Conservation (phyloP, 169 alveolate genomes). For the Plasmodium inui region DNA sequence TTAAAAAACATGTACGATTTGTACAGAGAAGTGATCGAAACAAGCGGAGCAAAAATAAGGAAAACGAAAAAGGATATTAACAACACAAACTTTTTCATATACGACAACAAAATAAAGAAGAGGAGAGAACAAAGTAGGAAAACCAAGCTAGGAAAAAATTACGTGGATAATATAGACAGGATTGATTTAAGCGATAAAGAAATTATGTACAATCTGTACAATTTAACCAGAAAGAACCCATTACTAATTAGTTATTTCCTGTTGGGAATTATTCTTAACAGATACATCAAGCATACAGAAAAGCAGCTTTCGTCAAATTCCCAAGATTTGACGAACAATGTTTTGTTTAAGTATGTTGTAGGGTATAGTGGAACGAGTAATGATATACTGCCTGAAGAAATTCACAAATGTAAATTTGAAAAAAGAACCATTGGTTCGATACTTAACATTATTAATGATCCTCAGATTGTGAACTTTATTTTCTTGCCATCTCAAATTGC, state of each 20-base stretch:
- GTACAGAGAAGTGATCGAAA: conserved; percentile 71
- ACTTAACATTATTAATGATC: conserved; percentile 83
- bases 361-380: conserved; percentile 96
- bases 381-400: conserved; percentile 91
- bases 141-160: conserved; percentile 16
- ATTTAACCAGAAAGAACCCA: conserved; percentile 82
- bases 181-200: conserved; percentile 87
- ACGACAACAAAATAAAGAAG: conserved; percentile 45
- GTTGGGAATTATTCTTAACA: conserved; percentile 86
- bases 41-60: conserved; percentile 71
- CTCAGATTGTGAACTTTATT: conserved; percentile 59
- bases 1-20: conserved; percentile 48
- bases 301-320: conserved; percentile 90
- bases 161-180: conserved; percentile 81
- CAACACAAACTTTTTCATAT: conserved; percentile 53
- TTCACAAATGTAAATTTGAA: conserved; percentile 90
- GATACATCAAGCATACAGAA: conserved; percentile 88
- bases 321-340: conserved; percentile 92
- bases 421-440: conserved; percentile 92
- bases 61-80: conserved; percentile 77
- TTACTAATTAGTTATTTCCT: conserved; percentile 87
- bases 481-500: conserved; percentile 70
- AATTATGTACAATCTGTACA: conserved; percentile 79
- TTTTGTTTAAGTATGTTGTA: conserved; percentile 89
- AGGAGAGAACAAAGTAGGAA: conserved; percentile 9